Percentiles rank a stretch among this genome's conserved stretches.
Conservation (phyloP, 78 protist genomes). For the Chrysochromulina tobinii region DNA sequence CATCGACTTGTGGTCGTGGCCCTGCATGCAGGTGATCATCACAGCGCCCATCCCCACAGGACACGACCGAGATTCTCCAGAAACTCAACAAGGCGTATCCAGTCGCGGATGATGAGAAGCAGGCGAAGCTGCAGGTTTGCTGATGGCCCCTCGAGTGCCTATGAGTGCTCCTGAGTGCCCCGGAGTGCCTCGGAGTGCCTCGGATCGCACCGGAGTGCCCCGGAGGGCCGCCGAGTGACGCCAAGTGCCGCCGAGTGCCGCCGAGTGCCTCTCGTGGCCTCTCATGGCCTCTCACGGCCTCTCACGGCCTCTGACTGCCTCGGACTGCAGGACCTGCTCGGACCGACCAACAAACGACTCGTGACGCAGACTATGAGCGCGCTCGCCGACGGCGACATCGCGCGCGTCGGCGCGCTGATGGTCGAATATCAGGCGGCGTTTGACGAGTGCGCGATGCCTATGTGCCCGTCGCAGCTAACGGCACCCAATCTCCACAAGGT, state of each 20-base stretch:
- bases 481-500: slow-evolving; percentile 18
- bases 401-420: slow-evolving; percentile 28
- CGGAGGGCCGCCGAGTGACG: no score
- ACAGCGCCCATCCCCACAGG: not conserved
- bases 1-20: no score
- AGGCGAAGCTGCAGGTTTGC: not conserved
- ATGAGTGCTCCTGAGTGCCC: no score
- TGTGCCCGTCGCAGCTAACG: slow-evolving; percentile 29
- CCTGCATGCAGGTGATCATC: no score
- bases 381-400: slow-evolving; percentile 10
- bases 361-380: not conserved
- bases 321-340: slow-evolving; percentile 3
- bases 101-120: not conserved
- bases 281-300: no score
- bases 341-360: not conserved
- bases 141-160: no score
- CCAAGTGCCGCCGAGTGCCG: no score
- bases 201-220: no score
- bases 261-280: no score
- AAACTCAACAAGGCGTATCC: not conserved
- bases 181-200: no score
- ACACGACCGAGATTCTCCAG: slow-evolving; percentile 20
- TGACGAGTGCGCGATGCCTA: not conserved
- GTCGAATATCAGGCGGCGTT: slow-evolving; percentile 5
- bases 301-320: no score